Conservation (phyloP, 1,284 basidiomycete species). For the Meira miltonrushii region DNA sequence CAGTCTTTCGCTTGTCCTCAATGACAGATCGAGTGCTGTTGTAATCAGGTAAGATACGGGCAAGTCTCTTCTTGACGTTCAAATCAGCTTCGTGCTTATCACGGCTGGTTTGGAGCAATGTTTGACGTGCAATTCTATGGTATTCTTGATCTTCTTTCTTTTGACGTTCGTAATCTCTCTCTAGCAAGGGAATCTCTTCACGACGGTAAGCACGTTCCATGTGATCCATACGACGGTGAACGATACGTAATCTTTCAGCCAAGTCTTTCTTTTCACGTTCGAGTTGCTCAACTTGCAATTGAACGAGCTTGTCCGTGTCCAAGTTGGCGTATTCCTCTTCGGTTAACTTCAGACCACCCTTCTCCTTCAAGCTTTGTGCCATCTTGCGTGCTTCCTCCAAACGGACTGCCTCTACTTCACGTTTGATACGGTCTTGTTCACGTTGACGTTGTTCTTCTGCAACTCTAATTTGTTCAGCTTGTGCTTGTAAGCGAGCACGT, state of each 20-base stretch:
- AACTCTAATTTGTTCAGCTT: slow-evolving; percentile 65
- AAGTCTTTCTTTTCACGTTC: slow-evolving; percentile 95
- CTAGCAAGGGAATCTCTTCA: slow-evolving; percentile 81
- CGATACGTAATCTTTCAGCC: slow-evolving; percentile 74
- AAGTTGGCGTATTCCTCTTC: slow-evolving; percentile 72
- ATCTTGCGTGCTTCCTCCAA: slow-evolving; percentile 84
- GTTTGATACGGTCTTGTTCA: slow-evolving; percentile 72
- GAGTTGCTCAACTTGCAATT: slow-evolving; percentile 67
- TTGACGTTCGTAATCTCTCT: slow-evolving; percentile 81
- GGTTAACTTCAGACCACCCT: slow-evolving; percentile 78
- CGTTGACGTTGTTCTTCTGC: slow-evolving; percentile 70
- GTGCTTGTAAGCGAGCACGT: slow-evolving; percentile 56
- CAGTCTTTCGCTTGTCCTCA: slow-evolving; percentile 64
- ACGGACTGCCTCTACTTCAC: slow-evolving; percentile 75
- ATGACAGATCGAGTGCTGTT: slow-evolving; percentile 62
- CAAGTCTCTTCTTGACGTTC: slow-evolving; percentile 71
- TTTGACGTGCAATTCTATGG: slow-evolving; percentile 57
- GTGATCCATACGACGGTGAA: slow-evolving; percentile 88
- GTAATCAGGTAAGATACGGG: slow-evolving; percentile 73
- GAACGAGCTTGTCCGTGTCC: slow-evolving; percentile 82
- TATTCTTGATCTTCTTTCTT: slow-evolving; percentile 67
- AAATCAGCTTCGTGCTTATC: slow-evolving; percentile 67
- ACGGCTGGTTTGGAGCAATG: slow-evolving; percentile 60
- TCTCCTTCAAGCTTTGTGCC: slow-evolving; percentile 76
- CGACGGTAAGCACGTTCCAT: slow-evolving; percentile 91